Evolutionary conservation across 306 rosid genomes (phyloP).

Genomic region (Rosa persica): DNA sequence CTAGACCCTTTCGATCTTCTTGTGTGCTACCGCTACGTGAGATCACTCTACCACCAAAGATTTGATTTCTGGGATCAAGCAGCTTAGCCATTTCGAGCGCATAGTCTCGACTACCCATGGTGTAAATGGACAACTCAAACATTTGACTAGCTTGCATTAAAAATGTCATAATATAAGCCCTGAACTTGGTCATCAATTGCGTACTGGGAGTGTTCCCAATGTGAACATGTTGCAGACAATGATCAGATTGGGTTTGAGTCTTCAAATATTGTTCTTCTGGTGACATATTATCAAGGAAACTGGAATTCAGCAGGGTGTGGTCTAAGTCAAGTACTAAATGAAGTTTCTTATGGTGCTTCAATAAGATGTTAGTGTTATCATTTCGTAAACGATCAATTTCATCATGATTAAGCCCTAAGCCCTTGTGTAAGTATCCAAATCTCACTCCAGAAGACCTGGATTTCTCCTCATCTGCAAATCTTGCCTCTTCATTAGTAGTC

Average conservation of each 20-base stretch:
- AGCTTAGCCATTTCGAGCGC: not conserved
- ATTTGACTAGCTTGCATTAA: slow-evolving; percentile 65
- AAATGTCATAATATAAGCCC: slow-evolving; percentile 75
- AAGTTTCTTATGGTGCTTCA: too few species aligned
- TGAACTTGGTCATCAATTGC: slow-evolving; percentile 84
- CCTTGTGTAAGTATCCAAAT: slow-evolving; percentile 80
- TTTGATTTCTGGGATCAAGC: not conserved
- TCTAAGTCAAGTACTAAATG: too few species aligned
- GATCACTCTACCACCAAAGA: not conserved
- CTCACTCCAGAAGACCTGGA: slow-evolving; percentile 51
- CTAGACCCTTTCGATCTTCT: not conserved
- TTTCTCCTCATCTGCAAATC: too few species aligned
- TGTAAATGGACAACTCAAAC: slow-evolving; percentile 85
- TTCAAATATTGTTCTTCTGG: slow-evolving; percentile 67
- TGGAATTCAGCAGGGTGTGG: slow-evolving; percentile 40
- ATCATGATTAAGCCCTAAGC: slow-evolving; percentile 65
- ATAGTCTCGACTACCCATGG: slow-evolving; percentile 28
- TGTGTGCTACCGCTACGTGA: not conserved
- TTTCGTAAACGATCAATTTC: slow-evolving; percentile 60
- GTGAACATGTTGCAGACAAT: not conserved
- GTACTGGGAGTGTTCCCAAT: slow-evolving; percentile 34
- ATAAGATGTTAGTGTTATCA: too few species aligned
- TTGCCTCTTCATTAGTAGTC: too few species aligned
- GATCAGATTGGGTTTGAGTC: slow-evolving; percentile 47
- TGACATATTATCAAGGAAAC: slow-evolving; percentile 12